Conservation (phyloP, 192 early-diverging fungal genomes). For the Coemansia sp. region DNA sequence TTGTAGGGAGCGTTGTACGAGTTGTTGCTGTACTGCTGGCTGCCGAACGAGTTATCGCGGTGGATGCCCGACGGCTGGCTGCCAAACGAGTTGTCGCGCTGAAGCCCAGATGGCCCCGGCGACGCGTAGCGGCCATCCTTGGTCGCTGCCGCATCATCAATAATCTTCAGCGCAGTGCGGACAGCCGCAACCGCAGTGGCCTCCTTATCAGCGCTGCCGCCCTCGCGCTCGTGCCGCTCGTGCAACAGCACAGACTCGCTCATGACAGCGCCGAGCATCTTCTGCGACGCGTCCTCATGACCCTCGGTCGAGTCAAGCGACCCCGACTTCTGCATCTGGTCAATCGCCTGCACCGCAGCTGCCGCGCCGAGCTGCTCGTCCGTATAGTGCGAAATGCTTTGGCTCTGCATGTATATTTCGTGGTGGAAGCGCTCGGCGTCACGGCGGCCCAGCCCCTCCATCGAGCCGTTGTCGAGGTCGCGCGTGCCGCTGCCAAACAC, state of each 20-base stretch:
- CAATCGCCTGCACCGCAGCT: conserved; percentile 35
- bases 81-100: background rate
- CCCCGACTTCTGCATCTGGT: conserved; percentile 15
- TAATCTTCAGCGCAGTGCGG: conserved; percentile 35
- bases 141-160: conserved; percentile 24
- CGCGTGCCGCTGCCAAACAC: conserved; percentile 44
- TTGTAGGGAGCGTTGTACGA: background rate
- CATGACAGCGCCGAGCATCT: conserved; percentile 39
- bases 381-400: background rate
- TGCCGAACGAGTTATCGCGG: background rate
- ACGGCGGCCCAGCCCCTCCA: conserved; percentile 13
- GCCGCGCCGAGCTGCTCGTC: conserved; percentile 49
- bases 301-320: background rate
- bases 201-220: conserved; percentile 37
- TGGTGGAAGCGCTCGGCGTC: conserved; percentile 23
- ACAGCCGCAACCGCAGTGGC: conserved; percentile 33
- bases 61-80: background rate
- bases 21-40: background rate
- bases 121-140: background rate
- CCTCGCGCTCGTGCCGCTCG: conserved; percentile 10
- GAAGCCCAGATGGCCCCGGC: background rate
- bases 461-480: conserved; percentile 25
- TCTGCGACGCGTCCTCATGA: conserved; percentile 34
- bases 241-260: conserved; percentile 32
- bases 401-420: conserved; percentile 23